Conservation (phyloP, 805 yeast genomes). For the Candida michaelii region DNA sequence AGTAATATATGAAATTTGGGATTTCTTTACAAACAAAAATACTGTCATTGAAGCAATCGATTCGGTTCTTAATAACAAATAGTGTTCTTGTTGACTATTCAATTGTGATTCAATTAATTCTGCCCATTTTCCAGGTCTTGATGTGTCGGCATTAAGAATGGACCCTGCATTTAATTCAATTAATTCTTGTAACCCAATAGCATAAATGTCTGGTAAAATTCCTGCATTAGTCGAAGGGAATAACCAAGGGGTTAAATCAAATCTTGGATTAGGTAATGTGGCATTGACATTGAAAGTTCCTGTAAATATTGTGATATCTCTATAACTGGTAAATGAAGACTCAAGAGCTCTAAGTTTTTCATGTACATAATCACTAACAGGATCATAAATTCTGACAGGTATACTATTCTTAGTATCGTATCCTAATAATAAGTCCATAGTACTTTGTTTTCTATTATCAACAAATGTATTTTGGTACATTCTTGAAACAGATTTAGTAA, state of each 20-base stretch:
- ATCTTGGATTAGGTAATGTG: conserved; percentile 38
- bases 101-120: conserved; percentile 59
- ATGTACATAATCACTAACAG: conserved; percentile 80
- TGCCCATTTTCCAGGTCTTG: conserved; percentile 80
- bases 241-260: conserved; percentile 74
- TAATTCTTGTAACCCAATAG: conserved; percentile 92
- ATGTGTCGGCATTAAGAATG: conserved; percentile 80
- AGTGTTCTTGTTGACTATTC: conserved; percentile 46
- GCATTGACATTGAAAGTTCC: conserved; percentile 94
- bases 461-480: conserved; percentile 95
- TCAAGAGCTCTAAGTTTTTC: conserved; percentile 53
- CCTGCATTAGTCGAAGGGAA: conserved; percentile 60
- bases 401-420: conserved; percentile 63
- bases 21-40: conserved; percentile 56
- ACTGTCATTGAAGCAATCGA: conserved; percentile 70
- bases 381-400: conserved; percentile 80
- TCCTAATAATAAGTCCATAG: conserved; percentile 85
- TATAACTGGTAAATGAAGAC: conserved; percentile 57
- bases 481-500: conserved; percentile 91
- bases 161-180: conserved; percentile 92
- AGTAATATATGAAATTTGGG: conserved; percentile 46
- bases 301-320: conserved; percentile 62
- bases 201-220: conserved; percentile 69
- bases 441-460: conserved; percentile 86
- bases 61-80: conserved; percentile 69